Evolutionary conservation across 2,329 filamentous ascomycete genomes (phyloP).

Genomic region (Byssoonygena ceratinophila): DNA sequence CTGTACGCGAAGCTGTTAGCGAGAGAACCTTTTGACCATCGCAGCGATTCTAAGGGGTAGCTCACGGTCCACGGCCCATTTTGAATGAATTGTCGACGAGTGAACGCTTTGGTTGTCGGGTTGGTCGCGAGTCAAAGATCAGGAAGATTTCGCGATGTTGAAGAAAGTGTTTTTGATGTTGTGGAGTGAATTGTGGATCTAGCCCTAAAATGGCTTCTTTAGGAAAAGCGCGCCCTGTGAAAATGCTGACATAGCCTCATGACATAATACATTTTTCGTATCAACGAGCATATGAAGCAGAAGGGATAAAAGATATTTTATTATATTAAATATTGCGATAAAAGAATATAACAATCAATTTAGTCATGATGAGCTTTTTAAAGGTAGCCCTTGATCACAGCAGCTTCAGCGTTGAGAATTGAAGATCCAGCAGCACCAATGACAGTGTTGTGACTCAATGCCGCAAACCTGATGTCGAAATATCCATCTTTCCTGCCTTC

Average conservation of each 20-base stretch:
- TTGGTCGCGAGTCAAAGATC: conserved; percentile 15
- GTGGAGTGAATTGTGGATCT: conserved; percentile 5
- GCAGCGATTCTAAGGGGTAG: conserved; percentile 18
- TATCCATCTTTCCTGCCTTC: conserved; percentile 71
- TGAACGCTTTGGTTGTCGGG: conserved; percentile 15
- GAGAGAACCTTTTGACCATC: neutral
- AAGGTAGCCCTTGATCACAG: conserved; percentile 76
- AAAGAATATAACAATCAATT: too few relatives aligned
- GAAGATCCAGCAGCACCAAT: conserved; percentile 94
- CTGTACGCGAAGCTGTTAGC: conserved; percentile 35
- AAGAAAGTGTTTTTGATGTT: conserved; percentile 5
- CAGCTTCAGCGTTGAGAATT: conserved; percentile 87
- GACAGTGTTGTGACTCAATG: conserved; percentile 81
- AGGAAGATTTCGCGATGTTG: conserved; percentile 4
- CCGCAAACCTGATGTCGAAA: conserved; percentile 92
- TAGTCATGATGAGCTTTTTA: too few relatives aligned
- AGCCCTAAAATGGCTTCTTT: conserved; percentile 11
- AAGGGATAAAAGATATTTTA: too few relatives aligned
- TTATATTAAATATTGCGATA: too few relatives aligned
- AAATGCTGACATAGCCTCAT: neutral
- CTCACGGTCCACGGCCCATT: conserved; percentile 52
- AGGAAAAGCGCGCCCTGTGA: neutral
- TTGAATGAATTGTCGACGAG: conserved; percentile 32
- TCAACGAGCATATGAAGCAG: too few relatives aligned
- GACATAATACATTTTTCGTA: too few relatives aligned